Base-by-base conservation (phyloP, 164 flowering plant genomes). In the Magnolia officinalis region DNA sequence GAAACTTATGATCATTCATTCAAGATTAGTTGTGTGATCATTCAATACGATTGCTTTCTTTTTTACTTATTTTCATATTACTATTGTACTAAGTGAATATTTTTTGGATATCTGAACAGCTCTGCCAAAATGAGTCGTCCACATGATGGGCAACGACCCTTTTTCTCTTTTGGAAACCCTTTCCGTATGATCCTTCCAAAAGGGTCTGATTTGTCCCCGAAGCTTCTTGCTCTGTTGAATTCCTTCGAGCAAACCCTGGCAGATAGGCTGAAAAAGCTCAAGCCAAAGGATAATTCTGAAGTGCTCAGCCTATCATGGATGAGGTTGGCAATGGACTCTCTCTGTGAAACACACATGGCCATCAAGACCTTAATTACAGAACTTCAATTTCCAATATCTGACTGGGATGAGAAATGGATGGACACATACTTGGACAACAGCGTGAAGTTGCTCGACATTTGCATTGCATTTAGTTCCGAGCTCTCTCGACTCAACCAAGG, bases 331-430 rank as follows among this genome's bases (percentile, higher is more conserved):
- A 88, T 91, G 85, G 86, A 87, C 66, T 82, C 83, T 1, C 89
- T 94, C 7, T 89, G 87, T 76, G 93, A 85, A 78, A 90, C 88
- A 20, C 97, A 92, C 79, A 86, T 72, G 37, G 96, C 88, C 80
- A 82, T 96, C 65, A 91, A 90, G 74, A 72, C 78, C 18, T 82
- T 96, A 6, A 91, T 94, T n/a, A 83, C 89, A 4, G 92, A 88
- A 6, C 92, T 96, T 55, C 88, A 89, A 80, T 90, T 92, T 72
- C 98, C 98, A 23, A 88, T 90, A 6, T 76, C 83, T 75, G 92
- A 90, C 55, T 96, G 98, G 99, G 97, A 96, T 77, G 93, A 91
- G 72, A 90, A 92, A 77, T 96, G 97, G 98, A 86, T 93, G 31
- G 93, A 94, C 79, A 86, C 88, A 45, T 96, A 96, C 81, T 82